A percentile compares a stretch with the other conserved stretches of the same genome.
phyloP scores from a whole-genome alignment of 441 rosid species.

The Raphanus hybrid region DNA sequence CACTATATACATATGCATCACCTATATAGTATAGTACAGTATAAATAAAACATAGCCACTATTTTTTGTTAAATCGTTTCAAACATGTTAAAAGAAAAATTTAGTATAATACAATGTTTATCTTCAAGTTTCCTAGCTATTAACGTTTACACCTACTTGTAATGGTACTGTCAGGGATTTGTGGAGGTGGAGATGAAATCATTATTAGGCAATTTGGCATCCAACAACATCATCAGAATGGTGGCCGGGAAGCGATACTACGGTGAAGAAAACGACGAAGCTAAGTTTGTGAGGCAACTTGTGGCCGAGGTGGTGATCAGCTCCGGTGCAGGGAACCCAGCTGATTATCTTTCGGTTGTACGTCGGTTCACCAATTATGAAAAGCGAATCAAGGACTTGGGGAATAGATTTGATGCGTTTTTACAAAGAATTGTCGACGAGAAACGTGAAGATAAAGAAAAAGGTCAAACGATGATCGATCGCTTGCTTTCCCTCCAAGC shows the following conservation, averaged over 20 bases:
- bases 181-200: conserved; percentile 53
- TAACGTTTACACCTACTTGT: neutral
- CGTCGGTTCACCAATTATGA: conserved; percentile 36
- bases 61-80: neutral
- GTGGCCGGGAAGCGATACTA: conserved; percentile 53
- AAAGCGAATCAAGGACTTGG: conserved; percentile 36
- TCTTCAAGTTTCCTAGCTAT: neutral
- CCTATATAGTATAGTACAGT: neutral
- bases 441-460: conserved; percentile 33
- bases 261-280: conserved; percentile 52
- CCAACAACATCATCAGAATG: conserved; percentile 60
- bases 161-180: conserved; percentile 19
- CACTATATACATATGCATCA: too few relatives aligned
- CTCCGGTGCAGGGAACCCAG: conserved; percentile 43
- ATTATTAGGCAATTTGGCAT: conserved; percentile 47
- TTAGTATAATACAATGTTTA: neutral
- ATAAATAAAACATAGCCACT: neutral
- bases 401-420: conserved; percentile 41
- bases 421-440: conserved; percentile 53
- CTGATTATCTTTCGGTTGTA: conserved; percentile 51
- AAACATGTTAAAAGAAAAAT: neutral
- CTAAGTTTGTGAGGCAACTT: conserved; percentile 41
- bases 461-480: conserved; percentile 49
- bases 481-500: conserved; percentile 51
- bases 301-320: conserved; percentile 25